Evolutionary conservation across 2,329 filamentous ascomycete genomes (phyloP), one percentile per base, ranked within the genome.

Genomic region (Lecanicillium sp.): DNA sequence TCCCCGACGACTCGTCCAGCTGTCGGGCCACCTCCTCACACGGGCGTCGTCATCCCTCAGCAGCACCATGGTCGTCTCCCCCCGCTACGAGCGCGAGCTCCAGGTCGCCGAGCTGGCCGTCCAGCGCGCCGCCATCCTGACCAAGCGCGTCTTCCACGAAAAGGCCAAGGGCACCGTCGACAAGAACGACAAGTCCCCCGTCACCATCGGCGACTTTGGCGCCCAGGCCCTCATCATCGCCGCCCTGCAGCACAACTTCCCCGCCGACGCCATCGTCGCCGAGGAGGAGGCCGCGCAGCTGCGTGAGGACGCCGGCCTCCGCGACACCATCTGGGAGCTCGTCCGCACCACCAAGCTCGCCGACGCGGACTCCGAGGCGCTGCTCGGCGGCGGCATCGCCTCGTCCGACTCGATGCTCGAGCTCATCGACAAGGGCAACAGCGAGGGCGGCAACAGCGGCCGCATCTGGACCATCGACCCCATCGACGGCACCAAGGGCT

Each of bases 401-500:
- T 79, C 73, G 57, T 78, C 81, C 50, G 82, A 88, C 50, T 71
- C 74, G 32, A 83, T 87, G 82, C 65, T 86, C 52, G 73, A 79
- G 55, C 69, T 83, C 32, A 82, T 88, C 55, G 84, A 87, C 69
- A 67, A 68, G 52, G 84, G 84, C 35, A 79, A 78, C 62, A 87
- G 83, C 67, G 69, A 78, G 49, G 89, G 89, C 51, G 89, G 89
- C 23, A 66, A 70, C 52, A 76, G 73, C 55, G 90, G 89, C 53
- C 78, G 93, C 56, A 88, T 97, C 66, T 98, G 93, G 93, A 87
- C 91, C 33, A 83, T 98, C 49, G 93, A 98, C 67, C 93, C 93
- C 51, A 96, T 98, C 54, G 93, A 98, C 67, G 93, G 93, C 56
- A 98, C 93, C 46, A 95, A 96, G 72, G 94, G 93, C 24, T 98